Conservation (phyloP, 2,329 filamentous ascomycete species). For the Penicillium frequentans region DNA sequence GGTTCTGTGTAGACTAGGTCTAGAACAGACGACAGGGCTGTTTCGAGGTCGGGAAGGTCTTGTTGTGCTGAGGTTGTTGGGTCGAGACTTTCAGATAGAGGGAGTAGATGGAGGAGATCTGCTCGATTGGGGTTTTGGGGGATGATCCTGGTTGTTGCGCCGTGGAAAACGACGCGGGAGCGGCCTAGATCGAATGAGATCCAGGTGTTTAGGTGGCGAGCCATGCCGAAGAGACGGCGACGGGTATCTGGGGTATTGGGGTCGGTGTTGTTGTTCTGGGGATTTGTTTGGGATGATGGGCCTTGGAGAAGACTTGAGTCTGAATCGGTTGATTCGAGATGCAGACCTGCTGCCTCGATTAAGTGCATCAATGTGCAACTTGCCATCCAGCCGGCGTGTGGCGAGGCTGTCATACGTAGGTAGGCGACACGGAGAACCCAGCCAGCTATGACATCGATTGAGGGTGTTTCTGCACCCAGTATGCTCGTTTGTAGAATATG, state of each 20-base stretch:
- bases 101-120: conserved; percentile 55
- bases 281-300: neutral
- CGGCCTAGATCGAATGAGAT: conserved; percentile 60
- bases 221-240: conserved; percentile 50
- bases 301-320: conserved; percentile 6
- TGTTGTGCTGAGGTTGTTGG: conserved; percentile 45
- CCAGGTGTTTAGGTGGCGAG: conserved; percentile 61
- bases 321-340: conserved; percentile 27
- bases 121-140: conserved; percentile 19
- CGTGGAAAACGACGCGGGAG: conserved; percentile 52
- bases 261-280: neutral
- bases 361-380: conserved; percentile 60
- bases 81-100: conserved; percentile 55
- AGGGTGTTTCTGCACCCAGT: conserved; percentile 24
- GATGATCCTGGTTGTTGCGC: conserved; percentile 39
- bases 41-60: conserved; percentile 45
- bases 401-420: conserved; percentile 54
- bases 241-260: conserved; percentile 39
- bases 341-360: conserved; percentile 52
- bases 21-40: conserved; percentile 45
- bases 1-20: conserved; percentile 42
- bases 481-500: conserved; percentile 47
- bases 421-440: conserved; percentile 58
- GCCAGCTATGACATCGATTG: conserved; percentile 33
- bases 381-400: conserved; percentile 56